Percentiles rank a stretch among this genome's conserved stretches.
Conservation (phyloP, 208 protist genomes). For the Wallacemonas sp. region DNA sequence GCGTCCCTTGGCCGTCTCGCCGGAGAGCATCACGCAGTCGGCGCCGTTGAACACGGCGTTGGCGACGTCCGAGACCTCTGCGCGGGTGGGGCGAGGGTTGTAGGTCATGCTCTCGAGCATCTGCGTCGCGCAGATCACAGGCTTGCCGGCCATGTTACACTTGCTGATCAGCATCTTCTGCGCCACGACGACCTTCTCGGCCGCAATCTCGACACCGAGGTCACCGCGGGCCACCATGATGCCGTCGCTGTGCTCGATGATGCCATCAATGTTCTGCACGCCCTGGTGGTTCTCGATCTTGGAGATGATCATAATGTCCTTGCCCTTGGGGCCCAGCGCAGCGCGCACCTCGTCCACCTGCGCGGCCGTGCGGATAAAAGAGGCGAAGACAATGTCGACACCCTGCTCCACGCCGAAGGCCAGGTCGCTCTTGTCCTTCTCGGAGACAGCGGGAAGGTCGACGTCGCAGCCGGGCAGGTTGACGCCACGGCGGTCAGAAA, state of each 20-base stretch:
- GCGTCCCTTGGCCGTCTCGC: slow-evolving; percentile 98
- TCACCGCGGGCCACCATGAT: slow-evolving; percentile 99
- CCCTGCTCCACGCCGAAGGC: slow-evolving; percentile 95
- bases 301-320: slow-evolving; percentile 95
- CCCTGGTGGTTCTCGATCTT: slow-evolving; percentile 99
- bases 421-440: slow-evolving; percentile 95
- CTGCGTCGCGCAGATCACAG: slow-evolving; percentile 99
- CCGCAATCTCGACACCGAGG: slow-evolving; percentile 98
- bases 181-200: slow-evolving; percentile 96
- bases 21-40: slow-evolving; percentile 99
- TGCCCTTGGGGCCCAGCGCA: slow-evolving; percentile 89
- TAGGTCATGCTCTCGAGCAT: slow-evolving; percentile 98
- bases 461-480: slow-evolving; percentile 90
- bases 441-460: slow-evolving; percentile 87
- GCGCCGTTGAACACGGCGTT: slow-evolving; percentile 99
- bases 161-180: slow-evolving; percentile 99
- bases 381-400: slow-evolving; percentile 99
- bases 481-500: slow-evolving; percentile 85
- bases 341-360: slow-evolving; percentile 95
- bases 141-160: slow-evolving; percentile 98
- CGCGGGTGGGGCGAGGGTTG: slow-evolving; percentile 98
- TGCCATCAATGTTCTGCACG: slow-evolving; percentile 98
- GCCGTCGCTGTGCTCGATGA: slow-evolving; percentile 96
- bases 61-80: slow-evolving; percentile 97
- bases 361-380: slow-evolving; percentile 96